A percentile compares a stretch with the other conserved stretches of the same genome.
phyloP scores from a whole-genome alignment of 148 eudicot species.

The Fallopia convolvulus region DNA sequence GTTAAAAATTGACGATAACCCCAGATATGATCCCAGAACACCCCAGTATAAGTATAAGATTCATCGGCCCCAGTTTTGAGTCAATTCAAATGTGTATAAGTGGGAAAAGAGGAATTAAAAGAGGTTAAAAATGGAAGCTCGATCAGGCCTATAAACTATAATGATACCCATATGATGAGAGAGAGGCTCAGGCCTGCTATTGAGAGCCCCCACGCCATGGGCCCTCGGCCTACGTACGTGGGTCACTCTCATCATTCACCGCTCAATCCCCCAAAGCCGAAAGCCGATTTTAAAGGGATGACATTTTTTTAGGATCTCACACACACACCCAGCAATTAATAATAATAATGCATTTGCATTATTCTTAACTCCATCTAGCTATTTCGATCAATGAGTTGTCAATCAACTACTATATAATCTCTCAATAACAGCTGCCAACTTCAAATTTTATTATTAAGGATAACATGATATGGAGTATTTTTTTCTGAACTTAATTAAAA shows the following conservation, averaged over 20 bases:
- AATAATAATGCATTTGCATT: too few relatives aligned
- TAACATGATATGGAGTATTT: not conserved
- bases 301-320: not conserved
- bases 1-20: not conserved
- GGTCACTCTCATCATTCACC: not conserved
- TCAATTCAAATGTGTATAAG: not conserved
- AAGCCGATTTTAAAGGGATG: not conserved
- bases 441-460: not conserved
- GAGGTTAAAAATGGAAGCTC: not conserved
- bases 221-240: not conserved
- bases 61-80: not conserved
- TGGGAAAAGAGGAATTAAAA: not conserved
- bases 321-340: not conserved
- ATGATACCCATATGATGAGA: constrained; percentile 9
- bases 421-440: not conserved
- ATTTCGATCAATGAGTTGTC: not conserved
- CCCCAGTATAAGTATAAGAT: not conserved
- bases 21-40: not conserved
- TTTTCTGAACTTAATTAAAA: too few relatives aligned
- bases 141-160: not conserved
- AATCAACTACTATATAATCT: not conserved
- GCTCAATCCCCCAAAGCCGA: not conserved
- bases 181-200: not conserved
- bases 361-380: not conserved
- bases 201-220: constrained; percentile 9